These are phyloP conservation scores for Pseudonectria buxi DNA, from an alignment of 2,329 filamentous ascomycete species.

Conservation along the genomic window DNA sequence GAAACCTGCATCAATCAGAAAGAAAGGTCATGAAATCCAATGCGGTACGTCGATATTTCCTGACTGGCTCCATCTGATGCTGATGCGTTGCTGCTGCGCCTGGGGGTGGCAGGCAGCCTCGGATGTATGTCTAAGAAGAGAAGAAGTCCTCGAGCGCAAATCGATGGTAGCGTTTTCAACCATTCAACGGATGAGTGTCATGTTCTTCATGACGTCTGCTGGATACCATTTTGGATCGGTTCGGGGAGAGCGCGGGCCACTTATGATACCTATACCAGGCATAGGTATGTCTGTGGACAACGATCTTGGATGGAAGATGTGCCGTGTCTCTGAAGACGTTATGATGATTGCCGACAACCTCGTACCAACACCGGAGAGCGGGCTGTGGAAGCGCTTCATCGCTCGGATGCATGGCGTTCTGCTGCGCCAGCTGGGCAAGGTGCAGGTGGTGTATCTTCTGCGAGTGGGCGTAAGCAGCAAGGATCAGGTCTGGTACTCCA, in stretches of 20 bases:
- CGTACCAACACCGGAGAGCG: background rate
- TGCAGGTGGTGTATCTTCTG: background rate
- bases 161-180: background rate
- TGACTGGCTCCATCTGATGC: no score
- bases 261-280: background rate
- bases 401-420: background rate
- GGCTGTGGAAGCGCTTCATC: background rate
- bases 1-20: background rate
- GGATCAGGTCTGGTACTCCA: background rate
- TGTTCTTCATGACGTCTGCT: background rate
- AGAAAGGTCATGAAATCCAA: background rate
- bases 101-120: background rate
- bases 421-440: background rate
- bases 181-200: background rate
- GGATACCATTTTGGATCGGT: background rate
- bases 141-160: background rate
- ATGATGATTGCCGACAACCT: constrained; percentile 1
- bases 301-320: background rate
- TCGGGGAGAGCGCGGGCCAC: background rate
- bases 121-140: background rate
- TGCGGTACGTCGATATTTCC: background rate
- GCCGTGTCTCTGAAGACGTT: background rate
- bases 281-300: background rate
- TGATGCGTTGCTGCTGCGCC: no score
- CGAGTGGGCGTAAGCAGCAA: background rate